These are phyloP conservation scores for Chrysopogon serrulatus DNA, from an alignment of 176 grass and related monocot genomes.

Conservation along the genomic window DNA sequence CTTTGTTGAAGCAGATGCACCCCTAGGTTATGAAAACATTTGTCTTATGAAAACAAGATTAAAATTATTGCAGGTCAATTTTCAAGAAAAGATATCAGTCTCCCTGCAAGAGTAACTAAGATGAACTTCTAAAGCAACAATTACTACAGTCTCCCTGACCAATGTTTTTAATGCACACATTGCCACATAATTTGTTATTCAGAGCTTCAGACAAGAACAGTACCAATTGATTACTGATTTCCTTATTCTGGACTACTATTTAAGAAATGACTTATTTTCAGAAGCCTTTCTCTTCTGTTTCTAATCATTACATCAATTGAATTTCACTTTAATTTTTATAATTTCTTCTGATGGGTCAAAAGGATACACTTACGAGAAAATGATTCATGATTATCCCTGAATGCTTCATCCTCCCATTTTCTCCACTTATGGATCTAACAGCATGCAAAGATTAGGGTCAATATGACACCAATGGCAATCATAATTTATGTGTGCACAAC, in stretches of 20 bases:
- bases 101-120: background rate
- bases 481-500: background rate
- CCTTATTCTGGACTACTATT: background rate
- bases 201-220: background rate
- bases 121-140: slow-evolving; percentile 1
- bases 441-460: slow-evolving; percentile 23
- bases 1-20: background rate
- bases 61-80: background rate
- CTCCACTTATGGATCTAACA: slow-evolving; percentile 89
- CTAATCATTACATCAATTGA: background rate
- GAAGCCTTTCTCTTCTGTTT: background rate
- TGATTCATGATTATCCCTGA: slow-evolving; percentile 67
- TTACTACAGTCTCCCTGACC: background rate
- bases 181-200: background rate
- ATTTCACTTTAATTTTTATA: background rate
- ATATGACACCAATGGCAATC: background rate
- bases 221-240: background rate
- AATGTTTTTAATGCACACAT: background rate
- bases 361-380: slow-evolving; percentile 55
- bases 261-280: background rate
- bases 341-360: background rate
- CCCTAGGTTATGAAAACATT: background rate
- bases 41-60: background rate
- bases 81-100: background rate
- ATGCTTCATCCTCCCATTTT: slow-evolving; percentile 98